These are phyloP conservation scores for Hymenotorrendiella dingleyae DNA, from an alignment of 2,329 filamentous ascomycete genomes.

Conservation along the genomic window DNA sequence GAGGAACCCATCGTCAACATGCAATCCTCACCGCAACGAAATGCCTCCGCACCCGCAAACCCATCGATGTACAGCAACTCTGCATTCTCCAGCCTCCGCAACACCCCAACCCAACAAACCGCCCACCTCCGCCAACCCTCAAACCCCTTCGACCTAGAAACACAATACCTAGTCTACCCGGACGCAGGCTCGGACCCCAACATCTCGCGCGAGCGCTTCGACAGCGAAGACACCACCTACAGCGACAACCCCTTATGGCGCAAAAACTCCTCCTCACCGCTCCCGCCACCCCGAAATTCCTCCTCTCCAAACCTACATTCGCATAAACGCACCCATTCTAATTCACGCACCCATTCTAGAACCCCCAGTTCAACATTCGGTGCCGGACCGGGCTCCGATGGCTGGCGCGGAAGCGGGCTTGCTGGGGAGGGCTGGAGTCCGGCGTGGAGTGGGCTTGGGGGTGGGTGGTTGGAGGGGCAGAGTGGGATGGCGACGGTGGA, in stretches of 20 bases:
- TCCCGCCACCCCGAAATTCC: background rate
- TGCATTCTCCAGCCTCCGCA: background rate
- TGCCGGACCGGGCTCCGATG: background rate
- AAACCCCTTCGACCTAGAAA: background rate
- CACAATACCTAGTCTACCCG: background rate
- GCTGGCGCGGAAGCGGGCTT: slow-evolving; percentile 1
- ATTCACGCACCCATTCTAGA: too few species aligned
- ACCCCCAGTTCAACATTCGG: too few species aligned
- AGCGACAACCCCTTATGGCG: background rate
- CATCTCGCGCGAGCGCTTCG: background rate
- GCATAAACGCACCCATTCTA: too few species aligned
- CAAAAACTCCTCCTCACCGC: background rate
- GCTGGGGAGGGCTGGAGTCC: background rate
- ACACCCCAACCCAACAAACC: background rate
- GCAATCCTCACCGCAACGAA: too few species aligned
- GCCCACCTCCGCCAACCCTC: background rate
- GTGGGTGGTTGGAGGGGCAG: slow-evolving; percentile 5
- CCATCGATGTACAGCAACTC: too few species aligned
- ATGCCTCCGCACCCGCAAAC: too few species aligned
- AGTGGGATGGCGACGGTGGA: slow-evolving; percentile 3
- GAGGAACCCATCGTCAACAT: too few species aligned
- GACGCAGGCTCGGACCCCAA: background rate
- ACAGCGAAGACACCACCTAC: background rate
- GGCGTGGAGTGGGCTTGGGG: slow-evolving; percentile 2
- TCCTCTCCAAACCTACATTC: too few species aligned